Evolutionary conservation across 1,284 basidiomycete species (phyloP), one percentile per base, ranked within the genome.

Genomic region (Dichomitus squalens): DNA sequence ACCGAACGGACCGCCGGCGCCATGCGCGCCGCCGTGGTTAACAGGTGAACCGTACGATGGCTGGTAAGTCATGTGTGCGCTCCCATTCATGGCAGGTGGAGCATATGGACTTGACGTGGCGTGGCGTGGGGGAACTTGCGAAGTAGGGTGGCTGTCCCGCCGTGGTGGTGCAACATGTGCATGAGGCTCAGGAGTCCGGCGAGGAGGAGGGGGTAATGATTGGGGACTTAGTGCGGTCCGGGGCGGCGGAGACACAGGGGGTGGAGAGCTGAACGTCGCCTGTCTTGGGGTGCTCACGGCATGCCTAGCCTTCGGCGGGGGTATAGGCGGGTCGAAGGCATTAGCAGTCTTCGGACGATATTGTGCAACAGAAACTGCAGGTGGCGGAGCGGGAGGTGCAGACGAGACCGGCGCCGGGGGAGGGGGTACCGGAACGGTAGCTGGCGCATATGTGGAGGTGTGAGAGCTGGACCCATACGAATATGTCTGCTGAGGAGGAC

Each of bases 301-400:
- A 52, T 78, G 77, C 49, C 78, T 77, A 27, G 77, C 72, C 66
- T 80, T 84, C 18, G 78, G 75, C 5, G 81, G 76, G 20, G 84
- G 86, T 54, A 93, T 80, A 25, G 90, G 90, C 14, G 90, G 90
- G 62, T 93, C 90, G 64, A 92, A 93, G 1, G 91, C 90, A 65
- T 92, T 90, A 20, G 75, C 78, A 20, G 83, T 74, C 70, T 85
- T 88, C 16, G 88, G 87, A 53, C 90, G 72, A 69, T 82, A 75
- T 73, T 72, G 62, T 59, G 71, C 65, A 33, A 78, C 73, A 4
- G 75, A 68, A 14, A 68, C 68, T 33, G 72, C 60, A 7, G 70
- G 64, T 36, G 79, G 75, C 6, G 78, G 70, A 49, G 68, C 55
- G 34, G 68, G 67, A 23, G 55, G 56, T 5, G 47, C 53, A 2